A percentile compares a stretch with the other conserved stretches of the same genome.
Evolutionary conservation across 352 stramenopile genomes (phyloP).

Genomic region (Peronospora destructor): DNA sequence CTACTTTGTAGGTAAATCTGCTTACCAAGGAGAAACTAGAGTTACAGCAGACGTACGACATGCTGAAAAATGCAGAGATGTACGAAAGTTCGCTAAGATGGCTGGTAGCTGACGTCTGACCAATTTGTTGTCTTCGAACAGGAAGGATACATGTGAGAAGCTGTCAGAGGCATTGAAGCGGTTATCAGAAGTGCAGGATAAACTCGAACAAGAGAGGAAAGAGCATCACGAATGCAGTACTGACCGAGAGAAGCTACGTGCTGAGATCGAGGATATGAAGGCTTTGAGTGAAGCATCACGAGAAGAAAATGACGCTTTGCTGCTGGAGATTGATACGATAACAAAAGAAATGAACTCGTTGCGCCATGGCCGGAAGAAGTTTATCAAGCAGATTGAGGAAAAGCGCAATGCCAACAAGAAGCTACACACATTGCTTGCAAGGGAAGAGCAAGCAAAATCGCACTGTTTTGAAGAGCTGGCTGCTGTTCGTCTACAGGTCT

Average conservation of each 20-base stretch:
- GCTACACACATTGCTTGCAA: slow-evolving; percentile 53
- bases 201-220: slow-evolving; percentile 31
- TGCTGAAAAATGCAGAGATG: slow-evolving; percentile 31
- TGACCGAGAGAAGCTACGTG: slow-evolving; percentile 29
- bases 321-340: slow-evolving; percentile 68
- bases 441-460: slow-evolving; percentile 58
- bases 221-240: slow-evolving; percentile 23
- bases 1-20: slow-evolving; percentile 18
- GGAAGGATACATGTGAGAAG: slow-evolving; percentile 32
- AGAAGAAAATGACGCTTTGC: slow-evolving; percentile 72
- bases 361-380: slow-evolving; percentile 66
- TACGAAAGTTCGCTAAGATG: slow-evolving; percentile 12
- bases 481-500: slow-evolving; percentile 59
- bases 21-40: slow-evolving; percentile 38
- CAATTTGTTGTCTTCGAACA: slow-evolving; percentile 10
- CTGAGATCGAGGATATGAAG: slow-evolving; percentile 45
- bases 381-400: slow-evolving; percentile 68
- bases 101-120: slow-evolving; percentile 11
- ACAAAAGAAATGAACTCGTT: slow-evolving; percentile 49
- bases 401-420: slow-evolving; percentile 76
- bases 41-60: slow-evolving; percentile 29
- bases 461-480: slow-evolving; percentile 76
- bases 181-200: slow-evolving; percentile 30
- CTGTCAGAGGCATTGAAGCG: slow-evolving; percentile 24
- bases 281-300: slow-evolving; percentile 42